Conservation (phyloP, 257 asterid species). For the Datura wrightii region DNA sequence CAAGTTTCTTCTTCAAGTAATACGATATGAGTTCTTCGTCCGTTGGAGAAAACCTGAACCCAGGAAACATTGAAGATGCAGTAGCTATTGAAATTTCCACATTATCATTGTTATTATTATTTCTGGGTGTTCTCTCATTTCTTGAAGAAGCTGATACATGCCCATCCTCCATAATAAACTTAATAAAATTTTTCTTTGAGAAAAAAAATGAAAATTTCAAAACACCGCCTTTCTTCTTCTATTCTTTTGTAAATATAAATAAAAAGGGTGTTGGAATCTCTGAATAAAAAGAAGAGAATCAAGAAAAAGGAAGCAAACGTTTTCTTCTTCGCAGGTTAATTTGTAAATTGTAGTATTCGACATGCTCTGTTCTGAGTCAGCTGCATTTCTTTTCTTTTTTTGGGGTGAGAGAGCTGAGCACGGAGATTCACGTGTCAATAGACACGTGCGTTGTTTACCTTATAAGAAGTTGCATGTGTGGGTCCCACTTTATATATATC, state of each 20-base stretch:
- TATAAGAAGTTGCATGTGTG: background rate
- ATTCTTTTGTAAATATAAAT: background rate
- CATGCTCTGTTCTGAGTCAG: background rate
- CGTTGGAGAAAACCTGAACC: conserved; percentile 88
- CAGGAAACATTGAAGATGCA: conserved; percentile 81
- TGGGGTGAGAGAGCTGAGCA: background rate
- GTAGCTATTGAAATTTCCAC: conserved; percentile 67
- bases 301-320: conserved; percentile 26
- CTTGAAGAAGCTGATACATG: conserved; percentile 23
- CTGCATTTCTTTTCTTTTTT: background rate
- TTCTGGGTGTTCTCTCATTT: background rate
- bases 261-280: conserved; percentile 22
- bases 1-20: conserved; percentile 75
- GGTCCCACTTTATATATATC: background rate
- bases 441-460: background rate
- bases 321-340: background rate
- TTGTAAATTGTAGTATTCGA: background rate
- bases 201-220: background rate
- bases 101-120: conserved; percentile 27
- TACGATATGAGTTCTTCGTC: conserved; percentile 77
- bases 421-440: background rate
- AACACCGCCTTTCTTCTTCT: background rate
- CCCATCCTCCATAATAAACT: conserved; percentile 55
- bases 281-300: conserved; percentile 36
- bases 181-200: conserved; percentile 39